phyloP scores from a whole-genome alignment of 257 asterid species.

The Lycium ferocissimum region DNA sequence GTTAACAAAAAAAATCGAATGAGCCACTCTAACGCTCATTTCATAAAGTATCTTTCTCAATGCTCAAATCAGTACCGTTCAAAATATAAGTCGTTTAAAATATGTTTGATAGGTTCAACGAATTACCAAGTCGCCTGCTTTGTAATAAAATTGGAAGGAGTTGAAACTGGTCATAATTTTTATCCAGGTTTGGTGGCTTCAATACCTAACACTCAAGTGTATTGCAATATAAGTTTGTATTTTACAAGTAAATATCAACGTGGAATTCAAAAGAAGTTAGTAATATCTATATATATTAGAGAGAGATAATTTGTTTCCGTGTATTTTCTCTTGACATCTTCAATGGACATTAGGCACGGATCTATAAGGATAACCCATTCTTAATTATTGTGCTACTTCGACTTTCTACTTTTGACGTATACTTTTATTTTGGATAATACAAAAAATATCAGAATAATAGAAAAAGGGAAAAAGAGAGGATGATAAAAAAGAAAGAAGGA shows the following conservation, averaged over 20 bases:
- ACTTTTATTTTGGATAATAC: neutral
- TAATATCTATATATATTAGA: neutral
- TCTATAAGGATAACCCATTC: neutral
- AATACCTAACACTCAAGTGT: neutral
- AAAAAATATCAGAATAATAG: neutral
- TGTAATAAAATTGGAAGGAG: neutral
- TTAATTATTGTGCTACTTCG: neutral
- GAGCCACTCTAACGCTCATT: neutral
- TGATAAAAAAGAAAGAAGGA: neutral
- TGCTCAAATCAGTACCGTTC: neutral
- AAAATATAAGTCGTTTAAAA: neutral
- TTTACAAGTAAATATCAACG: neutral
- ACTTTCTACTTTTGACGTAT: neutral
- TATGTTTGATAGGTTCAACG: conserved; percentile 10
- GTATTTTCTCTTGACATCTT: conserved; percentile 22
- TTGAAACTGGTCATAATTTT: neutral
- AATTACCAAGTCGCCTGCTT: conserved; percentile 14
- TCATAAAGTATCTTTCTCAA: neutral
- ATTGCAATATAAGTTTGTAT: neutral
- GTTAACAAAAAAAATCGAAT: neutral
- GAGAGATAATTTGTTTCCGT: neutral
- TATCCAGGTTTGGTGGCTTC: conserved; percentile 20
- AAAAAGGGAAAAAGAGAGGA: neutral
- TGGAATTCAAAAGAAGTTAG: neutral
- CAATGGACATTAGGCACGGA: neutral